These are phyloP conservation scores for Porogramme epimiltina DNA, from an alignment of 1,284 basidiomycete species.

Conservation along the genomic window DNA sequence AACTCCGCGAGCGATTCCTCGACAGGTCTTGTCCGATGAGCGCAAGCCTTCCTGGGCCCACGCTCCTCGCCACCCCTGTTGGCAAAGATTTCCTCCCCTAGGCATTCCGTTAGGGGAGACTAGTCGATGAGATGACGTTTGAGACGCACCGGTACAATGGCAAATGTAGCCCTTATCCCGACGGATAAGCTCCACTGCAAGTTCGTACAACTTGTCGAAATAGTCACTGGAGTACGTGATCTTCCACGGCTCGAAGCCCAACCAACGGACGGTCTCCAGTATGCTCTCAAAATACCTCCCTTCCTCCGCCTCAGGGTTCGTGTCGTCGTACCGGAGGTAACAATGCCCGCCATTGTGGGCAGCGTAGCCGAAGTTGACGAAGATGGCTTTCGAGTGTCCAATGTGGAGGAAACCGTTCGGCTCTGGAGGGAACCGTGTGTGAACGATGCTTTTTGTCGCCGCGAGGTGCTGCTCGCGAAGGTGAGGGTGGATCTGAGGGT, in stretches of 20 bases:
- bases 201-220: conserved; percentile 86
- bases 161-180: conserved; percentile 95
- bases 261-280: conserved; percentile 93
- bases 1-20: conserved; percentile 89
- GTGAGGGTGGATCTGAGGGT: conserved; percentile 82
- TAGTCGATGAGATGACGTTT: background rate
- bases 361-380: conserved; percentile 97
- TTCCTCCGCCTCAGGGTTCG: conserved; percentile 98
- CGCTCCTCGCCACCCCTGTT: conserved; percentile 84
- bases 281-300: conserved; percentile 96
- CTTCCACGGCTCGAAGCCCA: conserved; percentile 98
- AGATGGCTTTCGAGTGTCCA: conserved; percentile 98
- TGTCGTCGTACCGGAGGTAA: conserved; percentile 97
- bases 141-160: conserved; percentile 80
- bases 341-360: conserved; percentile 89
- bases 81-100: conserved; percentile 90
- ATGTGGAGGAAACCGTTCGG: conserved; percentile 97
- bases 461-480: conserved; percentile 85
- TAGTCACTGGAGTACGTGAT: conserved; percentile 99
- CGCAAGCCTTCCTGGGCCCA: conserved; percentile 85
- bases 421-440: conserved; percentile 98
- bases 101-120: background rate
- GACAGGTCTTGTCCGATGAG: conserved; percentile 83
- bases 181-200: conserved; percentile 91
- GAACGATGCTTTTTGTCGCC: conserved; percentile 82